Evolutionary conservation across 208 protist genomes (phyloP).

Genomic region (Leishmania aethiopica): DNA sequence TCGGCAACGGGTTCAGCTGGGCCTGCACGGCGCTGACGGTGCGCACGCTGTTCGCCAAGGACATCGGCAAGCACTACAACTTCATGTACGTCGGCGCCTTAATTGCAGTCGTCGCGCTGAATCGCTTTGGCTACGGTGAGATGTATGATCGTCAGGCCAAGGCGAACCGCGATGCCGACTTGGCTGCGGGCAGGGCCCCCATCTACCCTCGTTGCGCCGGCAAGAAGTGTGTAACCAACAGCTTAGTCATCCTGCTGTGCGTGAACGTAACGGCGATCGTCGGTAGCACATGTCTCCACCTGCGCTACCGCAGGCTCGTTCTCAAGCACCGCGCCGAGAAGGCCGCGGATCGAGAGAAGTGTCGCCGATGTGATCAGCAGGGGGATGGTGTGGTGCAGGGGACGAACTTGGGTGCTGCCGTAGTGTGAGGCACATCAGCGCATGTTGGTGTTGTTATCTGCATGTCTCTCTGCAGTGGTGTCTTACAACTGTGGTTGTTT

Average conservation of each 20-base stretch:
- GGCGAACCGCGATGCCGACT: slow-evolving; percentile 27
- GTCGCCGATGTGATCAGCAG: no score
- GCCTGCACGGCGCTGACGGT: slow-evolving; percentile 48
- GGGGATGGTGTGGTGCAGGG: no score
- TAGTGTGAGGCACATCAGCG: no score
- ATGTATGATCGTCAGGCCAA: slow-evolving; percentile 56
- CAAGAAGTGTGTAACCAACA: slow-evolving; percentile 40
- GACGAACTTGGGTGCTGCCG: no score
- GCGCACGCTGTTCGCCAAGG: slow-evolving; percentile 54
- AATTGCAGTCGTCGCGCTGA: slow-evolving; percentile 58
- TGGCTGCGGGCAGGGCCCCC: slow-evolving; percentile 14
- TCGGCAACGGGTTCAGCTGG: slow-evolving; percentile 72
- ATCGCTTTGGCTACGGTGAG: slow-evolving; percentile 67
- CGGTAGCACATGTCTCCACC: slow-evolving; percentile 41
- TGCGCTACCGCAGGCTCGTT: slow-evolving; percentile 55
- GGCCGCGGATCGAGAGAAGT: slow-evolving; percentile 10
- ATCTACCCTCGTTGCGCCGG: slow-evolving; percentile 51
- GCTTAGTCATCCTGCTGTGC: slow-evolving; percentile 50
- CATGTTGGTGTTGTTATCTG: no score
- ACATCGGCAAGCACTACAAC: slow-evolving; percentile 81
- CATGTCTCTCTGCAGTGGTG: no score
- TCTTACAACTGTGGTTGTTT: no score
- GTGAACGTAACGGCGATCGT: slow-evolving; percentile 52
- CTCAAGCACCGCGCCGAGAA: slow-evolving; percentile 23
- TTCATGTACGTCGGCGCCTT: slow-evolving; percentile 64